Base-by-base conservation (phyloP, 148 eudicot species). In the Cornus florida region DNA sequence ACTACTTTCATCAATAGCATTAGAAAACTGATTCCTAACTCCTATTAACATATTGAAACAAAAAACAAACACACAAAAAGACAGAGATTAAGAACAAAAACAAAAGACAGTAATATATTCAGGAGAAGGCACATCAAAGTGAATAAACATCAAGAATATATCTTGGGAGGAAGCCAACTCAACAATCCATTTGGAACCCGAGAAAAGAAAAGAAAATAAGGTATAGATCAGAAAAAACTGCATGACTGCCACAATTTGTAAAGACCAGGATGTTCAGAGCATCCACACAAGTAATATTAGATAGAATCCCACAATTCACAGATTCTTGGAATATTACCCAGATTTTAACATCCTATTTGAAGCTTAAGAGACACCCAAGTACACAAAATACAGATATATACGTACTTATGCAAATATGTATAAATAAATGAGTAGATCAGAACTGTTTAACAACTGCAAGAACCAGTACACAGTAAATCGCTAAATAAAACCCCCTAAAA, bases 111-210 rank as follows among this genome's bases (percentile, higher is more conserved):
- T 35, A 35, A 35, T 35, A 35, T 35, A 35, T 35, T 35, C 38
- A 35, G 38, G 38, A 35, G 38, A 35, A 35, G 38, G 38, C 38
- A 35, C 38, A 35, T 35, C 38, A 35, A 35, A 35, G 5, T 35
- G 38, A 35, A 35, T 35, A 35, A 4, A 35, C 38, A 35, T 35
- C 38, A 35, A 35, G 38, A 35, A 2, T 4, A 35, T 35, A 75
- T 16, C 78, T 23, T 64, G 70, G 78, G 38, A 65, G 70, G 57
- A 75, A 41, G 23, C 50, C 10, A 39, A 39, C 57, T 22, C 19
- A 11, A 50, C 46, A 67, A 5, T 20, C 64, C 72, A 20, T 76
- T 76, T 46, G 33, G 22, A 67, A 16, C 64, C 28, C 38, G 28
- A 28, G 3, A 68, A 32, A 1, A 67, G 31, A 46, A 76, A 76